Percentiles rank a stretch among this genome's conserved stretches.
phyloP scores from a whole-genome alignment of 1,284 basidiomycete genomes.

The Polyporus tsugae region DNA sequence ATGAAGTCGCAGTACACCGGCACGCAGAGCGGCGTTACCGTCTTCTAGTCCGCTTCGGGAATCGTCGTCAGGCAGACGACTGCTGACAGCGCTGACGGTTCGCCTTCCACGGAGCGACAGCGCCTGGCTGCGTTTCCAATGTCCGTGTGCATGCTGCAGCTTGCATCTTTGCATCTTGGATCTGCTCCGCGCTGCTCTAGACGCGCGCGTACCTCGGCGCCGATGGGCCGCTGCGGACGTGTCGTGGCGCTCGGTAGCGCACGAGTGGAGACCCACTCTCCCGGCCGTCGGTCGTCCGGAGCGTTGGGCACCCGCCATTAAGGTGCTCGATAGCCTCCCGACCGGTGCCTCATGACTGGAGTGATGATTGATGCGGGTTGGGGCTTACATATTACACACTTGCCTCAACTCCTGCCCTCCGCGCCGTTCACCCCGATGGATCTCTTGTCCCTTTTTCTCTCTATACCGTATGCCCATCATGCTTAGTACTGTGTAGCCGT shows the following conservation, averaged over 20 bases:
- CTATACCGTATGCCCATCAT: conserved; percentile 13
- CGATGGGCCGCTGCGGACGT: conserved; percentile 29
- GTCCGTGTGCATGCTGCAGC: conserved; percentile 19
- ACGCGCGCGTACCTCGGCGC: conserved; percentile 27
- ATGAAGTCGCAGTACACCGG: conserved; percentile 86
- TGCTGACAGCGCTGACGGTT: conserved; percentile 28
- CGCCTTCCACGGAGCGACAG: conserved; percentile 30
- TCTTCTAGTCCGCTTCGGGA: conserved; percentile 59
- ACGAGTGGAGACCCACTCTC: conserved; percentile 7
- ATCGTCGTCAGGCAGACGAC: conserved; percentile 33
- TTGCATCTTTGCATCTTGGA: conserved; percentile 36
- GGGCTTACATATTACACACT: conserved; percentile 18
- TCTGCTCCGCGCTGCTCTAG: conserved; percentile 29
- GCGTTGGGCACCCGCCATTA: conserved; percentile 7
- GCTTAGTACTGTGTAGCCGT: conserved; percentile 1
- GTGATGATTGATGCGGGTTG: conserved; percentile 28
- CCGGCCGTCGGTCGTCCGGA: neutral
- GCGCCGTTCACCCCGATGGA: conserved; percentile 24
- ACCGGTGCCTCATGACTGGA: conserved; percentile 24
- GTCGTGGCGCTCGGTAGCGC: conserved; percentile 27
- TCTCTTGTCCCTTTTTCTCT: conserved; percentile 17
- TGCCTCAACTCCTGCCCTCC: conserved; percentile 20
- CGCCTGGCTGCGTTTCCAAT: conserved; percentile 14
- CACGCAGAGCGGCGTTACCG: conserved; percentile 84
- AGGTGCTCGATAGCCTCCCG: conserved; percentile 16